These are phyloP conservation scores for Phylloporus sp. DNA, from an alignment of 768 basidiomycete species.

Conservation along the genomic window DNA sequence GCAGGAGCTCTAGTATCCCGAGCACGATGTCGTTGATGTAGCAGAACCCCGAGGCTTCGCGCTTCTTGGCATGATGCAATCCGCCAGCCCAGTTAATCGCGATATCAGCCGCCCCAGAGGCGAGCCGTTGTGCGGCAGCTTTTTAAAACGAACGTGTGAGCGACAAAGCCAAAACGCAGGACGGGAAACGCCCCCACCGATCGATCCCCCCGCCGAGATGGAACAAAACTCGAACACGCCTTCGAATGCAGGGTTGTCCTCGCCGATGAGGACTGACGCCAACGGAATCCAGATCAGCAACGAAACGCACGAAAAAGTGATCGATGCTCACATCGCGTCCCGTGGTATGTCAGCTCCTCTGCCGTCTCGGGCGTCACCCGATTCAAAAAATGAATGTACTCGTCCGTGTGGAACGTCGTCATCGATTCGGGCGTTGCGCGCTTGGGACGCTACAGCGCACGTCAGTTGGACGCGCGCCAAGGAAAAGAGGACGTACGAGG, in stretches of 20 bases:
- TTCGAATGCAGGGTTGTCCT: conserved; percentile 96
- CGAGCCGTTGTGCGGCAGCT: conserved; percentile 80
- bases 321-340: conserved; percentile 66
- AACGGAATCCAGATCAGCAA: too few species aligned
- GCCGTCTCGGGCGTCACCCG: conserved; percentile 89
- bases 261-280: conserved; percentile 68
- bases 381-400: conserved; percentile 90
- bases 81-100: conserved; percentile 98
- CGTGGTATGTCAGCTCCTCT: conserved; percentile 78
- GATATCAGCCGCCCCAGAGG: conserved; percentile 73
- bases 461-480: not conserved
- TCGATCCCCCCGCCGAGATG: conserved; percentile 92
- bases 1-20: conserved; percentile 87
- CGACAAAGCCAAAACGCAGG: too few species aligned
- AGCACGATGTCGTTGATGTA: conserved; percentile 99
- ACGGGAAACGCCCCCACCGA: conserved; percentile 73
- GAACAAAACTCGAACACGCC: conserved; percentile 96
- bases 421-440: conserved; percentile 70
- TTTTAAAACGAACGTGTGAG: too few species aligned
- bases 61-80: conserved; percentile 98
- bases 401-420: conserved; percentile 97
- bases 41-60: conserved; percentile 97
- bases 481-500: conserved; percentile 53
- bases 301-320: not conserved
- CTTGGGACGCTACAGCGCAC: conserved; percentile 50